Conservation (phyloP, 495 filamentous ascomycete genomes). For the Parathielavia appendiculata region DNA sequence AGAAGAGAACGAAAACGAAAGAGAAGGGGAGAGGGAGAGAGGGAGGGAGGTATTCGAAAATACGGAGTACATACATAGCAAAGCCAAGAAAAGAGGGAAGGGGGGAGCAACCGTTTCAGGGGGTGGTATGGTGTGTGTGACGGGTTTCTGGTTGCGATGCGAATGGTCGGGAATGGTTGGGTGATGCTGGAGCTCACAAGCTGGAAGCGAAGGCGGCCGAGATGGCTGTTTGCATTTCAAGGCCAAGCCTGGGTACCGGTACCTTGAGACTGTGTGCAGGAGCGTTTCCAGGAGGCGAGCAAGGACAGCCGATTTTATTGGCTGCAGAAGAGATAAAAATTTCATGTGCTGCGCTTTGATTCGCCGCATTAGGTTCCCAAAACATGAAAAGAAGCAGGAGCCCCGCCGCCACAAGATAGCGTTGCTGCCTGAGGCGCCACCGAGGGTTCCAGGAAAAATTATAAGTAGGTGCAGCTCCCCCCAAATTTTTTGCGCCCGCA, state of each 20-base stretch:
- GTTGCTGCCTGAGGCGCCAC: conserved; percentile 33
- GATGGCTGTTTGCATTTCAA: conserved; percentile 3
- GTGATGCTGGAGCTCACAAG: conserved; percentile 3
- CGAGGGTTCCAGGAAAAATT: conserved; percentile 34
- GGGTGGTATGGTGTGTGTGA: conserved; percentile 17
- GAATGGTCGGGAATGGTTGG: conserved; percentile 1
- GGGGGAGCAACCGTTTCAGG: conserved; percentile 13
- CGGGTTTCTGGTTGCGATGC: conserved; percentile 17
- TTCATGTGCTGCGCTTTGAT: conserved; percentile 19
- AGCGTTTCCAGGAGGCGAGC: conserved; percentile 21
- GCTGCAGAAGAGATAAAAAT: conserved; percentile 29
- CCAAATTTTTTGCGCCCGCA: conserved; percentile 39
- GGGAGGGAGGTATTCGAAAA: too few species aligned
- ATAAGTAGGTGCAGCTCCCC: conserved; percentile 46
- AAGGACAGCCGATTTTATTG: conserved; percentile 10
- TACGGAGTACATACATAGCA: too few species aligned
- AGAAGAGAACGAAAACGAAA: not conserved
- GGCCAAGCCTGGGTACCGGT: conserved; percentile 24
- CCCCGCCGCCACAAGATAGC: conserved; percentile 31
- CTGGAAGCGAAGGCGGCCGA: conserved; percentile 10
- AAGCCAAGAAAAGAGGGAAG: not conserved
- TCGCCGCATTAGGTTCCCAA: conserved; percentile 21
- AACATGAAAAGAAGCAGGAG: conserved; percentile 27
- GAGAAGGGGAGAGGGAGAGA: too few species aligned
- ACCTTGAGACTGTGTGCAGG: conserved; percentile 26